Evolutionary conservation across 352 stramenopile species (phyloP).

Genomic region (Pythium grandisporangium): DNA sequence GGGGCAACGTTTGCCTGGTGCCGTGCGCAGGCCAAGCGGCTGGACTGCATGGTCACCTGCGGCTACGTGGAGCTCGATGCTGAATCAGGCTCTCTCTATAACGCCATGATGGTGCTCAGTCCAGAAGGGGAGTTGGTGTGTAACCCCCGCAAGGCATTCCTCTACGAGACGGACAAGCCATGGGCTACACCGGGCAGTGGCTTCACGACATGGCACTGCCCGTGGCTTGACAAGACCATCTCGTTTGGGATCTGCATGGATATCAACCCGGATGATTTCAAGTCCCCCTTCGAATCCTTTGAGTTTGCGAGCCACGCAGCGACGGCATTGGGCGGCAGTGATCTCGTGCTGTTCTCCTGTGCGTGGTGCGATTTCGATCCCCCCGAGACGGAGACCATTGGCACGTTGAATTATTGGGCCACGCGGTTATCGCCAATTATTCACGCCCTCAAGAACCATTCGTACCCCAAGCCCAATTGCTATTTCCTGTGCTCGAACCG

Average conservation of each 20-base stretch:
- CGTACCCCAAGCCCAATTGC: conserved; percentile 43
- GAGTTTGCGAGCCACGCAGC: conserved; percentile 61
- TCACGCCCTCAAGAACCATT: conserved; percentile 18
- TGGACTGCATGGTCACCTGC: conserved; percentile 60
- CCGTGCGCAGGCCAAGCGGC: conserved; percentile 37
- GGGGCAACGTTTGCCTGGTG: conserved; percentile 66
- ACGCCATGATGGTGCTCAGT: conserved; percentile 76
- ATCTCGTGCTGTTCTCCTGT: conserved; percentile 75
- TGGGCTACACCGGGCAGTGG: conserved; percentile 58
- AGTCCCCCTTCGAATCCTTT: conserved; percentile 46
- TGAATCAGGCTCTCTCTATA: conserved; percentile 34
- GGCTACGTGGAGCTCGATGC: conserved; percentile 50
- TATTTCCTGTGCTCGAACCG: conserved; percentile 75
- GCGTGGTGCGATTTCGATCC: conserved; percentile 77
- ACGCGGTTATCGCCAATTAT: conserved; percentile 51
- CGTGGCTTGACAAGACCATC: conserved; percentile 68
- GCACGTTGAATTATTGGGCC: conserved; percentile 69
- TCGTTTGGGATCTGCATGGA: conserved; percentile 88
- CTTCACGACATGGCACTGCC: conserved; percentile 64
- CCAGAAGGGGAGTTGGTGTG: conserved; percentile 52
- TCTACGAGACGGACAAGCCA: conserved; percentile 80
- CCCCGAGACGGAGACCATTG: conserved; percentile 24
- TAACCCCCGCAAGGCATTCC: conserved; percentile 73
- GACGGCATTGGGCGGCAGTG: conserved; percentile 32
- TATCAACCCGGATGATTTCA: conserved; percentile 83